These are phyloP conservation scores for Termitomyces sp. DNA, from an alignment of 768 basidiomycete genomes.

Conservation along the genomic window DNA sequence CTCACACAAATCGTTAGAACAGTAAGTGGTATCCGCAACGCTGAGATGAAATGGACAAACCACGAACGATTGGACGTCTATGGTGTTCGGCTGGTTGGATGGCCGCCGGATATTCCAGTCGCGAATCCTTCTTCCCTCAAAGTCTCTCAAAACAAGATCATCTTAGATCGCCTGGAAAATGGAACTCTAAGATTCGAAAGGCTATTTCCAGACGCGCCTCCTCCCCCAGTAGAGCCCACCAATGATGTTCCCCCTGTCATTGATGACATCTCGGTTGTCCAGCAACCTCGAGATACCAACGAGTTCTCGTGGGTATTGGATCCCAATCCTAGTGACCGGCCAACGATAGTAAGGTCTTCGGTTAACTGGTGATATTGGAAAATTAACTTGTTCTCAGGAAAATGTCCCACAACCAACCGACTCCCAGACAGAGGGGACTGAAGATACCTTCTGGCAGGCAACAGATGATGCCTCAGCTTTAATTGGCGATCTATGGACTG, in stretches of 20 bases:
- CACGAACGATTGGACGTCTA: conserved; percentile 53
- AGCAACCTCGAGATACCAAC: conserved; percentile 15
- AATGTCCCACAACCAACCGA: background rate
- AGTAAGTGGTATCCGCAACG: conserved; percentile 55
- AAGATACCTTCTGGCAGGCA: conserved; percentile 1
- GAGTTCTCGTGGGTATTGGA: conserved; percentile 46
- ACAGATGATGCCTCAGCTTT: background rate
- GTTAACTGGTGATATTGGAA: background rate
- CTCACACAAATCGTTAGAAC: conserved; percentile 28
- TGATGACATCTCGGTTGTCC: background rate
- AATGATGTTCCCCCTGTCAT: background rate
- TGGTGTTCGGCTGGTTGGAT: conserved; percentile 59
- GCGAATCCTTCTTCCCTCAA: conserved; percentile 64
- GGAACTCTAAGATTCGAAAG: conserved; percentile 49
- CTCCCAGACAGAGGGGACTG: background rate
- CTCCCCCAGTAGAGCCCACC: background rate
- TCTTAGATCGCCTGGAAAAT: conserved; percentile 46
- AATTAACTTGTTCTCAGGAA: background rate
- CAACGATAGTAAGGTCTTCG: conserved; percentile 4
- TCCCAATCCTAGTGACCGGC: conserved; percentile 24
- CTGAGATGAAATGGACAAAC: conserved; percentile 78
- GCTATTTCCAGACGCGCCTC: conserved; percentile 7
- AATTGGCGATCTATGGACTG: conserved; percentile 6
- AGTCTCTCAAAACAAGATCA: conserved; percentile 46
- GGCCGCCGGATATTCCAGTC: conserved; percentile 55